These are phyloP conservation scores for Friedmanniomyces endolithicus DNA, from an alignment of 495 filamentous ascomycete genomes.

Conservation along the genomic window DNA sequence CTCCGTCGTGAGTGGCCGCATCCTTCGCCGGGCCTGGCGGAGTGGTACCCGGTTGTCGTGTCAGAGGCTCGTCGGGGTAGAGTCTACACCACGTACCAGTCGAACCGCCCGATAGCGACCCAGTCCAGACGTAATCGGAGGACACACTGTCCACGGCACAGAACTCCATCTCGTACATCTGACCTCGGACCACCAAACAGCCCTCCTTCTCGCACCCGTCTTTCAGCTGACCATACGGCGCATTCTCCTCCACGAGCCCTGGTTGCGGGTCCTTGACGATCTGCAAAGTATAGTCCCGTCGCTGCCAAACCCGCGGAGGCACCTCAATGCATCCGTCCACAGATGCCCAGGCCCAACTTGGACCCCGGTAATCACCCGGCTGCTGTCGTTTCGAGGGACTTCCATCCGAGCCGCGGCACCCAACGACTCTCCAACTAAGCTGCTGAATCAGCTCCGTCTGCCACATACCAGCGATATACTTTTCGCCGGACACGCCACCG, in stretches of 20 bases:
- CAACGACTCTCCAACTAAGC: neutral
- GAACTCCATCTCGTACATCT: no score
- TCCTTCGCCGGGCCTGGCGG: no score
- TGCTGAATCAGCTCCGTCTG: neutral
- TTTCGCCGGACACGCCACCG: neutral
- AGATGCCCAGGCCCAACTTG: conserved; percentile 10
- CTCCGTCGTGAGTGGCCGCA: no score
- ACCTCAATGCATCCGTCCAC: neutral
- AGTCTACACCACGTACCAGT: no score
- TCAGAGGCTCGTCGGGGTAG: no score
- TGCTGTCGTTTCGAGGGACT: neutral
- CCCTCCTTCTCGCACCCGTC: neutral
- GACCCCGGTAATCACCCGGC: conserved; percentile 10
- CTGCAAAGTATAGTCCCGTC: neutral
- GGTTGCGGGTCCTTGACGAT: neutral
- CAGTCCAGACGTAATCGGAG: no score
- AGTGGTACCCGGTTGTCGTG: no score
- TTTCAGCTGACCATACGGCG: neutral
- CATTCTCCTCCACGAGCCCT: neutral
- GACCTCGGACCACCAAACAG: no score
- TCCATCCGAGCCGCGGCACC: neutral
- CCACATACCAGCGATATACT: conserved; percentile 10
- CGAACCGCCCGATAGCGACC: no score
- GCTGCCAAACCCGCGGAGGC: neutral
- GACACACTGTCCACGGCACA: no score